Conservation (phyloP, 306 rosid genomes). For the Lathyrus tuberosus region DNA sequence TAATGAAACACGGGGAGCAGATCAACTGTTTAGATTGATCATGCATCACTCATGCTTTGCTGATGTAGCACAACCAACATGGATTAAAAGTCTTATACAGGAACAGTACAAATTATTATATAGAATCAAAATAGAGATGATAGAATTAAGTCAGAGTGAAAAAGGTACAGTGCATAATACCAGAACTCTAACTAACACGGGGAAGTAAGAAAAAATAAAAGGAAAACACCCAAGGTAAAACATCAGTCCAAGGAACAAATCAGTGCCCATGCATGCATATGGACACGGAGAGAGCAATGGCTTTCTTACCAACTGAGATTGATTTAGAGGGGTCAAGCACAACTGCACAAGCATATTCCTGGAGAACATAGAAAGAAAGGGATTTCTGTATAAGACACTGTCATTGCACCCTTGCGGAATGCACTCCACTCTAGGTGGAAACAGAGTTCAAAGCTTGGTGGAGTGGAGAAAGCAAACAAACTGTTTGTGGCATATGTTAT, state of each 20-base stretch:
- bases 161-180: conserved; percentile 5
- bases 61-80: not conserved
- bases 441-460: conserved; percentile 2
- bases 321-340: conserved; percentile 16
- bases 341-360: conserved; percentile 5
- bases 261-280: conserved; percentile 8
- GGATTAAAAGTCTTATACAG: conserved; percentile 13
- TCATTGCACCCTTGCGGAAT: conserved; percentile 17
- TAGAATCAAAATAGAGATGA: conserved; percentile 16
- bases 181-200: conserved; percentile 14
- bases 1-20: conserved; percentile 15
- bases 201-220: conserved; percentile 21
- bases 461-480: not conserved
- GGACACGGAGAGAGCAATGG: conserved; percentile 11
- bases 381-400: conserved; percentile 20
- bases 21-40: conserved; percentile 13
- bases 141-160: conserved; percentile 7
- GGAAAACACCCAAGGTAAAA: not conserved
- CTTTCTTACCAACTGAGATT: not conserved
- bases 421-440: conserved; percentile 12
- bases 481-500: too few relatives aligned
- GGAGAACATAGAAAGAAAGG: not conserved
- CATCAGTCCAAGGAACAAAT: conserved; percentile 18
- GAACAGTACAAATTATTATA: not conserved
- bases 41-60: conserved; percentile 28